A percentile compares a stretch with the other conserved stretches of the same genome.
Conservation (phyloP, 306 rosid genomes). For the Glycine tomentella region DNA sequence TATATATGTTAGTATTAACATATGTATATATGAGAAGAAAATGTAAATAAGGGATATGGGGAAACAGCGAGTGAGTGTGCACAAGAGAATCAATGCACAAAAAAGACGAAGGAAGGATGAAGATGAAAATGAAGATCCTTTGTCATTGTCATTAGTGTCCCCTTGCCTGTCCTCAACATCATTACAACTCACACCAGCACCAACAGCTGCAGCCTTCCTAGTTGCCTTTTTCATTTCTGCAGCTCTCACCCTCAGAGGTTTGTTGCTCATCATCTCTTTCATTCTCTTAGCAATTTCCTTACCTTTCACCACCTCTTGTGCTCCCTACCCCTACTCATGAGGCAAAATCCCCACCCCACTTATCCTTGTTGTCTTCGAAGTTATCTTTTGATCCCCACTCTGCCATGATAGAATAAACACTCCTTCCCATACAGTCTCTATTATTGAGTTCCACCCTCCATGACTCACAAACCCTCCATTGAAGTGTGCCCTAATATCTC, state of each 20-base stretch:
- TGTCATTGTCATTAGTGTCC: constrained; percentile 65
- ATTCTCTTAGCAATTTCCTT: too few relatives aligned
- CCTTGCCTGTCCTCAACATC: constrained; percentile 65
- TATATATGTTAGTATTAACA: too few relatives aligned
- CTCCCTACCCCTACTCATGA: too few relatives aligned
- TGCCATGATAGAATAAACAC: constrained; percentile 56
- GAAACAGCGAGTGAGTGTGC: not conserved
- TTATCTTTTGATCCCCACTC: constrained; percentile 57
- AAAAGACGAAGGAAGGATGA: constrained; percentile 30
- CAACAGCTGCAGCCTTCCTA: constrained; percentile 39
- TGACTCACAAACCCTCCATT: constrained; percentile 65
- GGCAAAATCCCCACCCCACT: too few relatives aligned
- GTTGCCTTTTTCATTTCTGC: constrained; percentile 44
- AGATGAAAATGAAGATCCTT: constrained; percentile 46
- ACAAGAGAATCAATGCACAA: constrained; percentile 22
- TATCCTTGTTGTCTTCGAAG: constrained; percentile 42
- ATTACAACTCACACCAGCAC: constrained; percentile 57
- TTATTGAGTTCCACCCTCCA: constrained; percentile 62
- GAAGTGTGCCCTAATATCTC: constrained; percentile 51
- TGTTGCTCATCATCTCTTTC: constrained; percentile 59
- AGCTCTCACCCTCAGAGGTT: constrained; percentile 33
- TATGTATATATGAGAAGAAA: too few relatives aligned
- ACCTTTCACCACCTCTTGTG: too few relatives aligned
- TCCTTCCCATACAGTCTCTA: constrained; percentile 55
- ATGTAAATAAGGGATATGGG: not conserved